Conservation (phyloP, 305 asterid genomes). For the Salvia sclarea region DNA sequence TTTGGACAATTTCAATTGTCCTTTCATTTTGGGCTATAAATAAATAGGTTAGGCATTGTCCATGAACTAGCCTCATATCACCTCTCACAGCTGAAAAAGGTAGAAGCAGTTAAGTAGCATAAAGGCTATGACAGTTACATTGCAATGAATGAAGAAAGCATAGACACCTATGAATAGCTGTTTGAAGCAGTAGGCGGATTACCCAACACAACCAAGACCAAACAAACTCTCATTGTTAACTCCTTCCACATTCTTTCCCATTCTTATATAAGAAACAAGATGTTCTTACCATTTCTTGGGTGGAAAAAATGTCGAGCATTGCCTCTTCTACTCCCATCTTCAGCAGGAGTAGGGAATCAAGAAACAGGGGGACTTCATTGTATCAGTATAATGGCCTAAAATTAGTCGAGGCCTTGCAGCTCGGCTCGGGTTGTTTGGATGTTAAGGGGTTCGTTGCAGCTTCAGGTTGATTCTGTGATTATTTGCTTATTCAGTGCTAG, state of each 20-base stretch:
- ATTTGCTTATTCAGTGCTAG: not conserved
- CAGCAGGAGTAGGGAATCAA: slow-evolving; percentile 42
- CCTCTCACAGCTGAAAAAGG: too few species aligned
- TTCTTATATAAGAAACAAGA: not conserved
- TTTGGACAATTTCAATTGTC: too few species aligned
- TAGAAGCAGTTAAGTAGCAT: too few species aligned
- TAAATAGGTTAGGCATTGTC: too few species aligned
- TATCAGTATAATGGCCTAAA: slow-evolving; percentile 43
- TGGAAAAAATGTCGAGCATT: slow-evolving; percentile 40
- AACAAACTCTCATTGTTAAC: slow-evolving; percentile 26
- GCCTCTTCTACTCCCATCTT: slow-evolving; percentile 45
- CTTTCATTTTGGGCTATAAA: too few species aligned
- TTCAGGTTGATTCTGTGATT: slow-evolving; percentile 4
- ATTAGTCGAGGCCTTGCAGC: slow-evolving; percentile 32
- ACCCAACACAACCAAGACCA: not conserved
- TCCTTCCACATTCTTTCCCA: slow-evolving; percentile 36
- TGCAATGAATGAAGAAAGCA: not conserved
- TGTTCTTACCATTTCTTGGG: not conserved
- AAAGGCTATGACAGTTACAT: too few species aligned
- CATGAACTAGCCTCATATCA: too few species aligned
- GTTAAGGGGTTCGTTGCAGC: slow-evolving; percentile 15
- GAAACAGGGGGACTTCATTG: slow-evolving; percentile 39
- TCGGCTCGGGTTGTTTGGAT: slow-evolving; percentile 26
- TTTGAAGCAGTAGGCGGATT: not conserved
- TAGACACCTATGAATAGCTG: not conserved